Base-by-base conservation (phyloP, 2,329 filamentous ascomycete species). In the Ceratocystis destructans region DNA sequence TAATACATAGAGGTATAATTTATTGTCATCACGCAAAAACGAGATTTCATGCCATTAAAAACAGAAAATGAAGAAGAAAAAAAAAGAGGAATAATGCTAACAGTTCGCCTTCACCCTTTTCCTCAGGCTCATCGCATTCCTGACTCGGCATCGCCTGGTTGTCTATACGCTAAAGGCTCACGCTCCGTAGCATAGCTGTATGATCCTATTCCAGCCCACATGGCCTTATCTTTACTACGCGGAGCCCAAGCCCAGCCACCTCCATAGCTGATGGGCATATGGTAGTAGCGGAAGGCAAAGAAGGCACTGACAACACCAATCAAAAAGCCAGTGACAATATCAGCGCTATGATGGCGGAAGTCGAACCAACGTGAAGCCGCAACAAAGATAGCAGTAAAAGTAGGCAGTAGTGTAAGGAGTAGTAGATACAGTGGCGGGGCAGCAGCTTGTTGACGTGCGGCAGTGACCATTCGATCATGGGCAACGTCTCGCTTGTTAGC, bases 201-300 rank as follows among this genome's bases (percentile, higher is more conserved):
- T 55, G 80, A 81, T 0, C 84, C 88, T 0, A 90, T 81, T 12
- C 88, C 88, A 20, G 89, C 85, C 79, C 87, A 90, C 74, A 92
- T 96, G 0, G 90, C 89, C 69, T 89, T 81, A 65, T 86, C 81
- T 55, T 79, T 78, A 71, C 83, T 88, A 63, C 92, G 81, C 0
- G 90, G 86, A 2, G 88, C 90, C 92, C 91, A 96, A 0, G 89
- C 85, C 90, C 91, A 96, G 15, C 92, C 92, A 1, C 87, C 88
- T 5, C 90, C 90, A n/a, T 82, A 80, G 22, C 78, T 79, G 8
- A 70, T 64, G 17, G 69, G 69, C 53, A 70, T 53, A 28, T 96
- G 90, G 73, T 96, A 96, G 77, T 87, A 90, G 28, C 88, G 81
- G 78, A 96, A 96, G 2, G 86, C 83, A 70, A 93, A 85, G 73